Evolutionary conservation across 2,329 filamentous ascomycete genomes (phyloP).

Genomic region (Fusarium anguioides): DNA sequence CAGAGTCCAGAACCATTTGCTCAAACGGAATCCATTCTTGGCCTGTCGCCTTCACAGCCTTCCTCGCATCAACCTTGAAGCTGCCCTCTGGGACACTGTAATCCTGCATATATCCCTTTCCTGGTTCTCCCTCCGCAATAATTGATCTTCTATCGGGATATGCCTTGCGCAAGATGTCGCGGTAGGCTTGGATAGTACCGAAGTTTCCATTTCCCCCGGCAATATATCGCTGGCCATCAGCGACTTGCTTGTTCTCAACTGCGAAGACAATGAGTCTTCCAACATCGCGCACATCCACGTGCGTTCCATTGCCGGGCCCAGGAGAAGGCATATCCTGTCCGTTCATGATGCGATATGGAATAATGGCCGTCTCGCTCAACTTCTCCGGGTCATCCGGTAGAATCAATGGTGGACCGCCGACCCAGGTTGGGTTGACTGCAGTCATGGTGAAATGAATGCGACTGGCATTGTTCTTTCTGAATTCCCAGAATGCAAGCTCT

Average conservation of each 20-base stretch:
- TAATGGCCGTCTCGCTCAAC: slow-evolving; percentile 20
- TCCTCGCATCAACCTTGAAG: neutral
- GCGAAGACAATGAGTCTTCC: slow-evolving; percentile 14
- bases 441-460: slow-evolving; percentile 13
- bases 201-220: slow-evolving; percentile 1
- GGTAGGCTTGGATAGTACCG: slow-evolving; percentile 21
- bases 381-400: slow-evolving; percentile 12
- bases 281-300: slow-evolving; percentile 23
- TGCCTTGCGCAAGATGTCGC: slow-evolving; percentile 6
- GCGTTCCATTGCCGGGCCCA: slow-evolving; percentile 16
- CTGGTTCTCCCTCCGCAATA: neutral
- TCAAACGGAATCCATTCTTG: slow-evolving; percentile 18
- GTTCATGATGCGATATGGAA: slow-evolving; percentile 20
- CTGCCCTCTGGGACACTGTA: neutral
- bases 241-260: slow-evolving; percentile 1
- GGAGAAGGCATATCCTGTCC: neutral
- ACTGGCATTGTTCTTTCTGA: neutral
- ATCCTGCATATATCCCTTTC: slow-evolving; percentile 7
- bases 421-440: slow-evolving; percentile 20
- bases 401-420: slow-evolving; percentile 8
- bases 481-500: slow-evolving; percentile 24
- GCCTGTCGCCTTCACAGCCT: neutral
- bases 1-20: slow-evolving; percentile 6
- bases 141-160: neutral
- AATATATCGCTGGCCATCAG: slow-evolving; percentile 16